Evolutionary conservation across 1,139 yeast genomes (phyloP).

Genomic region (Suhomyces kunorum): DNA sequence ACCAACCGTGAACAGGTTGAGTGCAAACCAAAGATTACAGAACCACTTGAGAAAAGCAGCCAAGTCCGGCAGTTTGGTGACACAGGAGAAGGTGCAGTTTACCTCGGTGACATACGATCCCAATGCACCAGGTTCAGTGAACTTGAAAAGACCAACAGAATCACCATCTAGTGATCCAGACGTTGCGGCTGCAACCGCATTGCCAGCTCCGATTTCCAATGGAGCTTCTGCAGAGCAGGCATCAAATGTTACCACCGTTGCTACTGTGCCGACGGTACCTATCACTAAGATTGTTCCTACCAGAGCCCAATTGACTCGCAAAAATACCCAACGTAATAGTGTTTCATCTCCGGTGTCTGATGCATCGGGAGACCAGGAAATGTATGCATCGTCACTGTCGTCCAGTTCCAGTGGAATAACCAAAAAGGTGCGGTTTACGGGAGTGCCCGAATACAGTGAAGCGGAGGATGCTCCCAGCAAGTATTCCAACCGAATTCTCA

Average conservation of each 20-base stretch:
- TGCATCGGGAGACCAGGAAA: conserved; percentile 3
- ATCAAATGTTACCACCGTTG: not conserved
- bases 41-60: conserved; percentile 44
- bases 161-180: conserved; percentile 6
- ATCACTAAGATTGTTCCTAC: conserved; percentile 15
- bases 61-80: conserved; percentile 39
- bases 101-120: conserved; percentile 47
- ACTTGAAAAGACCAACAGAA: conserved; percentile 26
- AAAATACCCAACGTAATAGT: conserved; percentile 37
- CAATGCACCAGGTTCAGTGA: conserved; percentile 34
- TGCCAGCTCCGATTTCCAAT: not conserved
- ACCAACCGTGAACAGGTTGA: conserved; percentile 18
- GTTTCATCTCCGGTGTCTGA: conserved; percentile 18
- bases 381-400: conserved; percentile 14
- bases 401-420: conserved; percentile 14
- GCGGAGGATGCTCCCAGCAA: conserved; percentile 59
- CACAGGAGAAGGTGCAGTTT: conserved; percentile 41
- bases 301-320: conserved; percentile 36
- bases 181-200: conserved; percentile 8
- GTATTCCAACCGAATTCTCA: conserved; percentile 47
- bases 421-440: conserved; percentile 53
- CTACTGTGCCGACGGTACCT: conserved; percentile 2
- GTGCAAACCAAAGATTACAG: conserved; percentile 46
- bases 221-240: not conserved
- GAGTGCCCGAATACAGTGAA: conserved; percentile 53